Percentiles rank a stretch among this genome's conserved stretches.
These are phyloP conservation scores for Cyclocybe cylindracea DNA, from an alignment of 768 basidiomycete species.

Conservation along the genomic window DNA sequence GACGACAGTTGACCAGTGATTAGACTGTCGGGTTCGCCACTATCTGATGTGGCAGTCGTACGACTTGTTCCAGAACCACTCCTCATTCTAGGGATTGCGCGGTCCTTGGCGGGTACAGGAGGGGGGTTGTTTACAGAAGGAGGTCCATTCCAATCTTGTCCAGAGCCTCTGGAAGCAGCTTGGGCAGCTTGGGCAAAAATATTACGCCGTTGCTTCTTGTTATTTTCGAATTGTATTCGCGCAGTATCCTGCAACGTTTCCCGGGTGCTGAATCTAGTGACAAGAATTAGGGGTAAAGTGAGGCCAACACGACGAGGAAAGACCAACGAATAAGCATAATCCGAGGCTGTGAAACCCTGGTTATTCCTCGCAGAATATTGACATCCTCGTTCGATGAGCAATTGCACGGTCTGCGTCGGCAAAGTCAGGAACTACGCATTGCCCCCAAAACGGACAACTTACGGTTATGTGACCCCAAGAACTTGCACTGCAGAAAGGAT, in stretches of 20 bases:
- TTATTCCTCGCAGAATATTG: conserved; percentile 84
- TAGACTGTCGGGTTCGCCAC: conserved; percentile 58
- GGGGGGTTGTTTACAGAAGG: conserved; percentile 42
- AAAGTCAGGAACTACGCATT: conserved; percentile 4
- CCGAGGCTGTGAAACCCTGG: conserved; percentile 87
- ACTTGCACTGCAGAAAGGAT: conserved; percentile 62
- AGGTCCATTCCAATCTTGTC: conserved; percentile 57
- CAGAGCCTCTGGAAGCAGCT: conserved; percentile 55
- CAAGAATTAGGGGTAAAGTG: conserved; percentile 1
- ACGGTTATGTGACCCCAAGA: conserved; percentile 86
- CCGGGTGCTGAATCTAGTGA: conserved; percentile 63
- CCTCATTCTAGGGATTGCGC: conserved; percentile 59
- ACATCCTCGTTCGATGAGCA: conserved; percentile 88
- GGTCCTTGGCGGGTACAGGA: conserved; percentile 47
- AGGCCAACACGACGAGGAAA: not conserved
- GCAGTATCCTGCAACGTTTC: conserved; percentile 83
- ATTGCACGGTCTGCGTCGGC: conserved; percentile 64
- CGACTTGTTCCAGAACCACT: conserved; percentile 83
- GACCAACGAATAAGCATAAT: conserved; percentile 91
- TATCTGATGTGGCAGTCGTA: conserved; percentile 75
- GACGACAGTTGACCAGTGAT: conserved; percentile 59
- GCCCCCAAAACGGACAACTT: conserved; percentile 26
- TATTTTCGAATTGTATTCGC: conserved; percentile 74
- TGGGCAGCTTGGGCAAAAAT: conserved; percentile 78
- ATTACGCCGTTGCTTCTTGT: conserved; percentile 72